A percentile compares a stretch with the other conserved stretches of the same genome.
phyloP scores from a whole-genome alignment of 305 asterid genomes.

The Andrographis paniculata region DNA sequence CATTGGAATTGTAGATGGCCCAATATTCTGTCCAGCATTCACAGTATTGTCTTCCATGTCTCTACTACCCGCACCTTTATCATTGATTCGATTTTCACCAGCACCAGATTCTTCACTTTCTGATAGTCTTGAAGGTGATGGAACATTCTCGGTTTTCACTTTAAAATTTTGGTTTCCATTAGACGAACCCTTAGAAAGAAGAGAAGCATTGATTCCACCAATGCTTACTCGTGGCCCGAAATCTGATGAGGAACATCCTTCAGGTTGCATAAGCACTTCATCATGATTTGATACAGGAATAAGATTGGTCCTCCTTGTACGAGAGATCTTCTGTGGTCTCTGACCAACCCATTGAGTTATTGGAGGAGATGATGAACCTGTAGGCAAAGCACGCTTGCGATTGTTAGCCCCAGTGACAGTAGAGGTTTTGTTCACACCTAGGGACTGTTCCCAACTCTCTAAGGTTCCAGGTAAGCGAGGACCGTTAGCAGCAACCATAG shows the following conservation, averaged over 20 bases:
- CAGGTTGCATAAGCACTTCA: constrained; percentile 64
- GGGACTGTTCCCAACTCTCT: constrained; percentile 91
- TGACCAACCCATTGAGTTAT: constrained; percentile 98
- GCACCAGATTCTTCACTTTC: constrained; percentile 96
- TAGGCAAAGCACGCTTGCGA: constrained; percentile 73
- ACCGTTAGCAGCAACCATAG: constrained; percentile 36
- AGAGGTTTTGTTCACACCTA: constrained; percentile 44
- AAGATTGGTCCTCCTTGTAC: constrained; percentile 89
- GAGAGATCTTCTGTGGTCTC: constrained; percentile 88
- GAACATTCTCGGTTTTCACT: constrained; percentile 48
- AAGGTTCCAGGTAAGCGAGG: constrained; percentile 60
- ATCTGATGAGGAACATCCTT: constrained; percentile 78
- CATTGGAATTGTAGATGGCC: constrained; percentile 37
- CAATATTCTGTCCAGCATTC: constrained; percentile 45
- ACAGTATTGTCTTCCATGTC: constrained; percentile 53
- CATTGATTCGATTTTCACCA: constrained; percentile 61
- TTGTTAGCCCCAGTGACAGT: constrained; percentile 55
- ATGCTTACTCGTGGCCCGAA: constrained; percentile 58
- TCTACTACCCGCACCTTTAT: constrained; percentile 40
- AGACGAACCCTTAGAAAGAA: constrained; percentile 43
- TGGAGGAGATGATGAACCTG: constrained; percentile 87
- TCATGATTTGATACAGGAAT: constrained; percentile 79
- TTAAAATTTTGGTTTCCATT: constrained; percentile 48
- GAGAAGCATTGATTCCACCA: constrained; percentile 46
- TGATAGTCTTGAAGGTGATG: constrained; percentile 73